Evolutionary conservation across 1,284 basidiomycete species (phyloP).

Genomic region (Peniophora sp.): DNA sequence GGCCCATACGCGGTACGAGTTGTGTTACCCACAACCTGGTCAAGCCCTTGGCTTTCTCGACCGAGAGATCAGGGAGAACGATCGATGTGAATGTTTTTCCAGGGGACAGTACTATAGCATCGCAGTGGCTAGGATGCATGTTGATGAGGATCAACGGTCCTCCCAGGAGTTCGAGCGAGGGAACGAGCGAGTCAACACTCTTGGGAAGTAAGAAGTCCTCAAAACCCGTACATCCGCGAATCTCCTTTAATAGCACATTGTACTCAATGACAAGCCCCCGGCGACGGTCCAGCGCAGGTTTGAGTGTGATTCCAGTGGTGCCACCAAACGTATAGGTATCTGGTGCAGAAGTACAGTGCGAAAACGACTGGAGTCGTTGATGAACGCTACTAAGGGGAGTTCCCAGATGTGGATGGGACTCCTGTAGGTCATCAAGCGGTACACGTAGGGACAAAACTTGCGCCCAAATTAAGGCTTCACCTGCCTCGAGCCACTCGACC

Average conservation of each 20-base stretch:
- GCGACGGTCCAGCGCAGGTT: background rate
- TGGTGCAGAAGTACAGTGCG: too few species aligned
- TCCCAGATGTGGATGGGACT: background rate
- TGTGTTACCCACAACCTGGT: background rate
- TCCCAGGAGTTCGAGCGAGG: background rate
- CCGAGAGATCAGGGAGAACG: background rate
- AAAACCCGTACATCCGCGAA: background rate
- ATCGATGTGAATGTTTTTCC: background rate
- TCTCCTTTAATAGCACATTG: background rate
- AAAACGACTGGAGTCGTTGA: background rate
- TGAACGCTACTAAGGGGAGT: background rate
- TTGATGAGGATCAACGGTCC: background rate
- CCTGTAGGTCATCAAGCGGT: background rate
- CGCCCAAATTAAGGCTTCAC: background rate
- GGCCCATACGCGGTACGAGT: background rate
- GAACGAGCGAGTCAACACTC: background rate
- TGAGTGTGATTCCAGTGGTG: background rate
- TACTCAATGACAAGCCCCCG: background rate
- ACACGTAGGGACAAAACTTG: background rate
- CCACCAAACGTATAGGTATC: too few species aligned
- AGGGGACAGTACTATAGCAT: background rate
- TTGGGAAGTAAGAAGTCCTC: background rate
- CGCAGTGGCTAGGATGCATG: background rate
- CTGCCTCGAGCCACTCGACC: background rate
- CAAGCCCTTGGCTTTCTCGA: background rate